Conservation (phyloP, 805 yeast genomes). For the Nakazawaea ernobii region DNA sequence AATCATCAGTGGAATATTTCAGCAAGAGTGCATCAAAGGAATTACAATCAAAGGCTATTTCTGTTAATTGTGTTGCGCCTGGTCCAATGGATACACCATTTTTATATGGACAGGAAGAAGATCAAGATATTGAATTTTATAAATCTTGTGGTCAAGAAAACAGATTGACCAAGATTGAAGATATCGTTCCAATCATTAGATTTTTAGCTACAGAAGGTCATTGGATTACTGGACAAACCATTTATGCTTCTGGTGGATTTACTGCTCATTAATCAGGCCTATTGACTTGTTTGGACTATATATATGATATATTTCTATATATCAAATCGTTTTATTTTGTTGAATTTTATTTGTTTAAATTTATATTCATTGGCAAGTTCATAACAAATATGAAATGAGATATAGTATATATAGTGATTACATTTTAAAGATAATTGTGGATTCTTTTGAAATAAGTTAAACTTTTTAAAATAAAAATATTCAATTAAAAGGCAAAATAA, state of each 20-base stretch:
- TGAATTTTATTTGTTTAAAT: no score
- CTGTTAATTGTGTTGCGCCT: constrained; percentile 55
- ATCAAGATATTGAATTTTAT: constrained; percentile 46
- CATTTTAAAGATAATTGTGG: no score
- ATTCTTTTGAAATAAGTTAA: no score
- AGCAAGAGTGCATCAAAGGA: constrained; percentile 52
- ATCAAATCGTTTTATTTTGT: no score
- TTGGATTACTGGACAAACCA: constrained; percentile 69
- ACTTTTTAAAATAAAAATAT: neutral
- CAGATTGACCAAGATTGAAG: constrained; percentile 51
- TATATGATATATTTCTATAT: no score
- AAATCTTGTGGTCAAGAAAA: constrained; percentile 43
- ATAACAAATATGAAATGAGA: no score
- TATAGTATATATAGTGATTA: no score
- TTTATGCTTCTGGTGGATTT: constrained; percentile 60
- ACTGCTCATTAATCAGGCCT: constrained; percentile 45
- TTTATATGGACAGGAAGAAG: constrained; percentile 54
- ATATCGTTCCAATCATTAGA: constrained; percentile 58
- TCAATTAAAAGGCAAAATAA: constrained; percentile 2
- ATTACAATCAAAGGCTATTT: constrained; percentile 36
- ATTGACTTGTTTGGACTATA: no score
- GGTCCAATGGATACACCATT: constrained; percentile 68
- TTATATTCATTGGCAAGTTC: no score
- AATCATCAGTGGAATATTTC: constrained; percentile 50
- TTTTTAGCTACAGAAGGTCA: constrained; percentile 59